phyloP scores from a whole-genome alignment of 768 basidiomycete species.

The Botryobasidium botryosum region DNA sequence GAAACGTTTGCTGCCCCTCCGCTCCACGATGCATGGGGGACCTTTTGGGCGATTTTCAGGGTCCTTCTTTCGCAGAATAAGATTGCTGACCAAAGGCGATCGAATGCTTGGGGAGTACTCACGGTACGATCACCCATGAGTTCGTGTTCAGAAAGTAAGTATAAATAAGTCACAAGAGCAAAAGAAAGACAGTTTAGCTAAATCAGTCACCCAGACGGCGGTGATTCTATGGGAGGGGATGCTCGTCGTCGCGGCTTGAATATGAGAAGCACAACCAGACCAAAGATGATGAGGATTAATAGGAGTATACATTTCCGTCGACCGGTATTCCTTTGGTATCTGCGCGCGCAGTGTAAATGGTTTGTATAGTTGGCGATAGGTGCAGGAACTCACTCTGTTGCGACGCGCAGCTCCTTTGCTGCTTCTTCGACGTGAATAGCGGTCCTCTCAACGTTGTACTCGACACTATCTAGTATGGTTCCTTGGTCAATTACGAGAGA shows the following conservation, averaged over 20 bases:
- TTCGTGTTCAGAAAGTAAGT: too few relatives aligned
- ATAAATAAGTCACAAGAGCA: too few relatives aligned
- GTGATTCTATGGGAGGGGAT: too few relatives aligned
- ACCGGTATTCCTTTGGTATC: slow-evolving; percentile 90
- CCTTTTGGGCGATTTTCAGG: too few relatives aligned
- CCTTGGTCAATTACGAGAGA: slow-evolving; percentile 94
- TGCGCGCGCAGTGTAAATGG: slow-evolving; percentile 19
- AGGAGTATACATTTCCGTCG: slow-evolving; percentile 87
- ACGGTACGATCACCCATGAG: too few relatives aligned
- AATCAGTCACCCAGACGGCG: too few relatives aligned
- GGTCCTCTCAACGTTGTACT: slow-evolving; percentile 94
- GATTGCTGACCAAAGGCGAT: too few relatives aligned
- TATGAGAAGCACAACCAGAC: slow-evolving; percentile 71
- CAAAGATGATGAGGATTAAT: slow-evolving; percentile 75
- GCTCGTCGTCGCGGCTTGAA: slow-evolving; percentile 59
- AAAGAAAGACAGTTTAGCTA: too few relatives aligned
- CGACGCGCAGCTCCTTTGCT: slow-evolving; percentile 65
- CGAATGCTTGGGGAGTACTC: too few relatives aligned
- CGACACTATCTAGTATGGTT: slow-evolving; percentile 86
- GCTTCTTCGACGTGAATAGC: slow-evolving; percentile 67
- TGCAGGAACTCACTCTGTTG: slow-evolving; percentile 47
- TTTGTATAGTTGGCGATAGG: neutral
- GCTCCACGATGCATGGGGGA: too few relatives aligned
- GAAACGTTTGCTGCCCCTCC: too few relatives aligned
- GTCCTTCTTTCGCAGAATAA: too few relatives aligned